Conservation (phyloP, 352 stramenopile genomes). For the Globisporangium polare region DNA sequence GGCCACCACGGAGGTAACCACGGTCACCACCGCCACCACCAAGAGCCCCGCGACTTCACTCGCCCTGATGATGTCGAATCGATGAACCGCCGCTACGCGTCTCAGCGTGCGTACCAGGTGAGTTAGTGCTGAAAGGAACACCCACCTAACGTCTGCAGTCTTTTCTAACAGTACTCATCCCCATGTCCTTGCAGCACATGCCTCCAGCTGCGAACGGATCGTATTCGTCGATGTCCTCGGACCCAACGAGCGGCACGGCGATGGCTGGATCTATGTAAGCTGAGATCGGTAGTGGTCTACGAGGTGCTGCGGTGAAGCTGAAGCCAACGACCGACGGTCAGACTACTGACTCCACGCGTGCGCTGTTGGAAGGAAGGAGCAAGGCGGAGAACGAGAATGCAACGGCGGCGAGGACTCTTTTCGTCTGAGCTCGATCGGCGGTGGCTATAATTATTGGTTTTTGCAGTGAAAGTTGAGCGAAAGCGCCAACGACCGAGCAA, state of each 20-base stretch:
- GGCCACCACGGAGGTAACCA: slow-evolving; percentile 29
- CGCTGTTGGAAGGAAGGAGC: not conserved
- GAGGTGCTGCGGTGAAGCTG: not conserved
- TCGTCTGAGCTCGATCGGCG: not conserved
- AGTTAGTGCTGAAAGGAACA: not conserved
- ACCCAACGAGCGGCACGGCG: slow-evolving; percentile 65
- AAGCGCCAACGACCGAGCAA: slow-evolving; percentile 8
- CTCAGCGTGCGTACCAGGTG: slow-evolving; percentile 78
- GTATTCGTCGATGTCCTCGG: slow-evolving; percentile 63
- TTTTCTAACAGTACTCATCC: too few relatives aligned
- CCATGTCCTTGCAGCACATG: slow-evolving; percentile 47
- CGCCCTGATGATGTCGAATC: slow-evolving; percentile 62
- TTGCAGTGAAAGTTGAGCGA: slow-evolving; percentile 12
- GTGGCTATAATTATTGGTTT: slow-evolving; percentile 17
- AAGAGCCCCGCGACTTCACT: slow-evolving; percentile 69
- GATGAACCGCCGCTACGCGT: slow-evolving; percentile 78
- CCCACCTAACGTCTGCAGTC: not conserved
- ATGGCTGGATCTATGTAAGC: slow-evolving; percentile 71
- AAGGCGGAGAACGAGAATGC: not conserved
- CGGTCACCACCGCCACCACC: slow-evolving; percentile 32
- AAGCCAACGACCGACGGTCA: not conserved
- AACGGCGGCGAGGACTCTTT: not conserved
- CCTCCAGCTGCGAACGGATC: slow-evolving; percentile 52
- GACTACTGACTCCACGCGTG: not conserved
- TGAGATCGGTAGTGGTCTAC: not conserved